Evolutionary conservation across 2,329 filamentous ascomycete genomes (phyloP).

Genomic region (Aspergillus bombycis): DNA sequence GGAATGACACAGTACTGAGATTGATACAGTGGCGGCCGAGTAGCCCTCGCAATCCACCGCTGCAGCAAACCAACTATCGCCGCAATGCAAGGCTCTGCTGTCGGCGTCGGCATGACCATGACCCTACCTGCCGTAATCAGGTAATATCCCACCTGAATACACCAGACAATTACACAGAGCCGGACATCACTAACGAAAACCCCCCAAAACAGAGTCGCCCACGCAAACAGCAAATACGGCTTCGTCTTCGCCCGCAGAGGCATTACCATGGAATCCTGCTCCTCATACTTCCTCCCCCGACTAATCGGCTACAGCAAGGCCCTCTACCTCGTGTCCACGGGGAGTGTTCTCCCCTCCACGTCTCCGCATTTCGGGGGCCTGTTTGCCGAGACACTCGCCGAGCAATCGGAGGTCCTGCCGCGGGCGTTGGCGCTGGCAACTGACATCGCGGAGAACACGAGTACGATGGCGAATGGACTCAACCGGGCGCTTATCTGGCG

Average conservation of each 20-base stretch:
- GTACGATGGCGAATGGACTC: conserved; percentile 63
- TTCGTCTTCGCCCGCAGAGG: conserved; percentile 74
- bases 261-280: conserved; percentile 72
- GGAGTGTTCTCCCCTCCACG: conserved; percentile 58
- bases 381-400: conserved; percentile 67
- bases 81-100: conserved; percentile 59
- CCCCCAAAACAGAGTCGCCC: conserved; percentile 49
- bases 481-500: conserved; percentile 74
- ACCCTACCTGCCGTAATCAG: conserved; percentile 59
- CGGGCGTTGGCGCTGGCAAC: conserved; percentile 68
- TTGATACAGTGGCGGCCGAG: conserved; percentile 33
- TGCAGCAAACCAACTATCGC: conserved; percentile 62
- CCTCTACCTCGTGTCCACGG: conserved; percentile 60
- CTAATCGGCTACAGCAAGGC: conserved; percentile 59
- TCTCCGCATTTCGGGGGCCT: conserved; percentile 55
- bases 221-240: conserved; percentile 65
- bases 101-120: conserved; percentile 63
- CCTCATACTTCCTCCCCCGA: conserved; percentile 71
- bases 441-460: conserved; percentile 69
- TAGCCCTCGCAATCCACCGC: conserved; percentile 56
- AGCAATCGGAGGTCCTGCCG: conserved; percentile 62
- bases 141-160: conserved; percentile 22
- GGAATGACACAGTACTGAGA: background rate
- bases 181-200: background rate
- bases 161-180: background rate